A percentile compares a stretch with the other conserved stretches of the same genome.
Evolutionary conservation across 2,329 filamentous ascomycete genomes (phyloP).

Genomic region (Colletotrichum sp.): DNA sequence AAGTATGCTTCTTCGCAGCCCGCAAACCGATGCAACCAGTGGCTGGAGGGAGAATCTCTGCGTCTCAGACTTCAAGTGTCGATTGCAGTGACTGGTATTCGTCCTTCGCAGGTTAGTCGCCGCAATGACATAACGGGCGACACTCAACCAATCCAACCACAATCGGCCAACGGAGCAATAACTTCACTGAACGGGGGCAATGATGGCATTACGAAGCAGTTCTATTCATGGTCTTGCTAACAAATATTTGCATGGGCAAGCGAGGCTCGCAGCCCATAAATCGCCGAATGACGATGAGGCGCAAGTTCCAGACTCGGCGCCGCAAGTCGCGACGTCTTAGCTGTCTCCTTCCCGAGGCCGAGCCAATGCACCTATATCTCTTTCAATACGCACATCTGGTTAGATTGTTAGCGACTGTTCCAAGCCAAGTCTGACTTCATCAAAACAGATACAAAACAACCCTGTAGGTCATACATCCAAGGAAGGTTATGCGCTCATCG

Average conservation of each 20-base stretch:
- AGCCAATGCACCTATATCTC: neutral
- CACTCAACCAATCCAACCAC: neutral
- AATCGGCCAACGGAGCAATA: neutral
- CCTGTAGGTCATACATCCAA: neutral
- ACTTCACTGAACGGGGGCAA: neutral
- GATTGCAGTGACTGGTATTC: neutral
- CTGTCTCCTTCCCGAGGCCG: neutral
- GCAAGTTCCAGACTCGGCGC: no score
- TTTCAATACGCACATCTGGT: neutral
- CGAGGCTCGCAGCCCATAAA: neutral
- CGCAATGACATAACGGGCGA: no score
- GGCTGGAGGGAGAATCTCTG: rapidly evolving
- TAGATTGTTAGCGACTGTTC: neutral
- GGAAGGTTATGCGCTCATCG: neutral
- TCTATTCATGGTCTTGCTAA: neutral
- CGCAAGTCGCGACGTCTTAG: neutral
- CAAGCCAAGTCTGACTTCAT: neutral
- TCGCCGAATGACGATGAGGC: no score
- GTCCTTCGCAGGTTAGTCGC: neutral
- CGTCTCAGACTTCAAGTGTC: neutral
- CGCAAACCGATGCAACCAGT: neutral
- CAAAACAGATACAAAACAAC: neutral
- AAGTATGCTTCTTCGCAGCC: neutral
- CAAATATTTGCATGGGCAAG: neutral
- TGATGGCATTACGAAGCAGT: neutral